Base-by-base conservation (phyloP, 345 rosid species). In the Toxicodendron radicans region DNA sequence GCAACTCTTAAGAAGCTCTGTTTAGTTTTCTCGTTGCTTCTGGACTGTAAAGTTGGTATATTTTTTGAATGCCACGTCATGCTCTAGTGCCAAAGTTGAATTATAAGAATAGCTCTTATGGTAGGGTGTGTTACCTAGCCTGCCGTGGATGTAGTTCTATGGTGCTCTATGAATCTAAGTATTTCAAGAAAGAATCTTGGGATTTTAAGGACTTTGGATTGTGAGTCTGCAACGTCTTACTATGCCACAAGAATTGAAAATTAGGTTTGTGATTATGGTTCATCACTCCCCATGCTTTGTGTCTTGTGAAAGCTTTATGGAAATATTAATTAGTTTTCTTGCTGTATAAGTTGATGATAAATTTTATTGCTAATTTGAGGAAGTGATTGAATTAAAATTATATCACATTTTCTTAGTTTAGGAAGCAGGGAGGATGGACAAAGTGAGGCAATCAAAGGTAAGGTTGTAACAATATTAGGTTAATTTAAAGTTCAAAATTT, bases 71-170 rank as follows among this genome's bases (percentile, higher is more conserved):
- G 18, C 7, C 49, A 32, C 20, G 24, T 62, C 58, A 43, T 11
- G 10, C 11, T 17, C 48, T 24, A 21, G 51, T 45, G 33, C 45
- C 7, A 4, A 4, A 52, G 61, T 54, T 59, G 48, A 61, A 58
- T 32, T 65, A 64, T 35, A 30, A 6, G 14, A 30, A 43, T 56
- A 13, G 4, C 59, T 41, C 64, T 62, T 57, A 62, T 17, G 43
- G 54, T 64, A 65, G 68, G 51, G 74, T 63, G 38, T 64, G 16
- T 30, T 63, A n/a, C 24, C 66, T 64, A 10, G 38, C 45, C 70
- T 10, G 66, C 51, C 48, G 46, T 49, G 46, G 27, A 32, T 46
- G 57, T 60, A 66, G 70, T 63, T 60, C 57, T 57, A 8, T 73
- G 49, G 70, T 24, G 68, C 52, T 66, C 30, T 65, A 5, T 45